These are phyloP conservation scores for Taphrina deformans DNA, from an alignment of 1,139 yeast species.

Conservation along the genomic window DNA sequence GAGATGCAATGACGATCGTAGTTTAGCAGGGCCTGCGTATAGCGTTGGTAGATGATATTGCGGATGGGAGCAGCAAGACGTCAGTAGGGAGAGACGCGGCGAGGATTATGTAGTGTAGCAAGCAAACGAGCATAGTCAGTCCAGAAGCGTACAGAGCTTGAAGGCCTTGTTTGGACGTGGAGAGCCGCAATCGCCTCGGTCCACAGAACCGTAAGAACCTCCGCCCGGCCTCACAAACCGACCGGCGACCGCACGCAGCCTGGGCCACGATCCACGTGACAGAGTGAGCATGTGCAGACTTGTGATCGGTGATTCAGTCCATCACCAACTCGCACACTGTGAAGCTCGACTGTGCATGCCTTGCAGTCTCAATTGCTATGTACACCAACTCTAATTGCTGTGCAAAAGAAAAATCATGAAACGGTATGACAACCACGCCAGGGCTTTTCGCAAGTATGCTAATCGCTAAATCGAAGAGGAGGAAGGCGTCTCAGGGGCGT, in stretches of 20 bases:
- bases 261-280: neutral
- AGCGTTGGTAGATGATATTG: too few species aligned
- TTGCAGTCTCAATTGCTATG: neutral
- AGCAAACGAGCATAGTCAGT: too few species aligned
- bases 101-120: neutral
- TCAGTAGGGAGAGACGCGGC: too few species aligned
- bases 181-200: neutral
- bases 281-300: neutral
- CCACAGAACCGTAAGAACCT: too few species aligned
- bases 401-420: neutral
- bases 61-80: neutral
- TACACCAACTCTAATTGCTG: neutral
- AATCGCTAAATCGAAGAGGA: neutral
- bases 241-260: too few species aligned
- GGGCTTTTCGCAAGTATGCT: neutral
- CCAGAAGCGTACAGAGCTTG: neutral
- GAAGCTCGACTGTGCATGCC: too few species aligned
- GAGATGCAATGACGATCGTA: too few species aligned
- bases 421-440: neutral
- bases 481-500: constrained; percentile 1
- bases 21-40: too few species aligned
- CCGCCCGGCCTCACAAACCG: too few species aligned
- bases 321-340: too few species aligned
- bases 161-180: neutral
- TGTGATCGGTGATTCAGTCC: neutral